phyloP scores from a whole-genome alignment of 805 yeast genomes.

The Kluyveromyces lactis region DNA sequence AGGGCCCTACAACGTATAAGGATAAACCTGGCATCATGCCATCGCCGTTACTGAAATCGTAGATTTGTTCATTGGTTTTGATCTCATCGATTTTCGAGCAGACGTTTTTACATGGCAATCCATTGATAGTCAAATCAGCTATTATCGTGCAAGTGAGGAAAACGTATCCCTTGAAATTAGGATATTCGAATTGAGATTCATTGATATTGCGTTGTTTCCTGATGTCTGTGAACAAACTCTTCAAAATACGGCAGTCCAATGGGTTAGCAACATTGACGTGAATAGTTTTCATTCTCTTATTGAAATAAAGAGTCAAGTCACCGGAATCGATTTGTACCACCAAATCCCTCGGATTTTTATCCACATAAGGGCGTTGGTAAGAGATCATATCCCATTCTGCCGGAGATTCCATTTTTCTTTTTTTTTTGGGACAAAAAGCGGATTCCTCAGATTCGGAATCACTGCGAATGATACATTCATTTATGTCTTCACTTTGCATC shows the following conservation, averaged over 20 bases:
- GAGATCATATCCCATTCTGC: conserved; percentile 16
- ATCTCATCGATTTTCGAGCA: conserved; percentile 12
- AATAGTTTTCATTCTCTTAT: conserved; percentile 21
- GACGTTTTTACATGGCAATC: conserved; percentile 12
- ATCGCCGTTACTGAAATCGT: conserved; percentile 11
- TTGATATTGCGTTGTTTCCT: neutral
- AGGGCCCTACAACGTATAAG: conserved; percentile 14
- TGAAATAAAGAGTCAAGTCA: conserved; percentile 25
- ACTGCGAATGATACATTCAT: neutral
- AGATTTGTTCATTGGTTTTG: conserved; percentile 12
- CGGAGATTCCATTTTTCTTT: conserved; percentile 5
- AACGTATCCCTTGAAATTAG: neutral
- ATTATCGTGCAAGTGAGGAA: conserved; percentile 16
- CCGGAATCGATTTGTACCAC: conserved; percentile 34
- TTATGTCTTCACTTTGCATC: neutral
- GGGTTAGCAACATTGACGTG: conserved; percentile 17
- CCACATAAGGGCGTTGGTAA: conserved; percentile 42
- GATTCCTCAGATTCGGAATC: conserved; percentile 4
- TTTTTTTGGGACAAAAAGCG: conserved; percentile 13
- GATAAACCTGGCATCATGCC: conserved; percentile 11
- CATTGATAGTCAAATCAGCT: conserved; percentile 15
- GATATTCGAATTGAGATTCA: neutral
- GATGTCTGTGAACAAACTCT: neutral
- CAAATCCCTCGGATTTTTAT: conserved; percentile 31
- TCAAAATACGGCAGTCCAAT: neutral